Evolutionary conservation across 2,329 filamentous ascomycete species (phyloP).

Genomic region (Cladosporium sp.): DNA sequence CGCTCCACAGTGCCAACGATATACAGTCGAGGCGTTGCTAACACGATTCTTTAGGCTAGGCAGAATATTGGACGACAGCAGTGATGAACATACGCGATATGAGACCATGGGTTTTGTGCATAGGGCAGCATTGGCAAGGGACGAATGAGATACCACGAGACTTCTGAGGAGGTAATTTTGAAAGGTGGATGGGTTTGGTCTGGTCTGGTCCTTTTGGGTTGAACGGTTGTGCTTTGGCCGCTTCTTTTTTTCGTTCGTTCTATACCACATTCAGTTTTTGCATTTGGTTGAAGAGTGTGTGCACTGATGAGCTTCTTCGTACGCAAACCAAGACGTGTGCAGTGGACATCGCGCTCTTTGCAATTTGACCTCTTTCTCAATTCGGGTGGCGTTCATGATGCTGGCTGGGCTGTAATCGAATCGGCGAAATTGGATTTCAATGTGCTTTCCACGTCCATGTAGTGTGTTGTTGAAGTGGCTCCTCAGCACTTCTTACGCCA

Average conservation of each 20-base stretch:
- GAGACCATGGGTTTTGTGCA: not conserved
- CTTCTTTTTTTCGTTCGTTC: not conserved
- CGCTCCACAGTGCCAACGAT: not conserved
- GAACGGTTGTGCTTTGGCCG: not conserved
- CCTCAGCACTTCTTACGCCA: too few relatives aligned
- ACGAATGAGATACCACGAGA: not conserved
- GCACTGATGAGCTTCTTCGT: too few relatives aligned
- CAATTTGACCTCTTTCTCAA: too few relatives aligned
- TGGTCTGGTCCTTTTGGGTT: not conserved
- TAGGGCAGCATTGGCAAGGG: not conserved
- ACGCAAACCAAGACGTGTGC: too few relatives aligned
- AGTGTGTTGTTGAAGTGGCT: too few relatives aligned
- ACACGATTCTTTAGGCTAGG: constrained; percentile 19
- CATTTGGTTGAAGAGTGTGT: too few relatives aligned
- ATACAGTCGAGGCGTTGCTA: not conserved
- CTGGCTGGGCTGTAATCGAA: too few relatives aligned
- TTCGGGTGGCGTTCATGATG: too few relatives aligned
- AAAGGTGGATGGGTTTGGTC: not conserved
- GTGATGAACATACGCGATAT: not conserved
- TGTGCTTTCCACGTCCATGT: too few relatives aligned
- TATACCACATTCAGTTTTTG: not conserved
- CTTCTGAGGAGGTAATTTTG: not conserved
- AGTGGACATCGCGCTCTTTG: too few relatives aligned
- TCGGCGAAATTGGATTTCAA: too few relatives aligned
- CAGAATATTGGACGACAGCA: constrained; percentile 25